Evolutionary conservation across 306 rosid genomes (phyloP), one percentile per base, ranked within the genome.

Genomic region (Prunus armeniaca): DNA sequence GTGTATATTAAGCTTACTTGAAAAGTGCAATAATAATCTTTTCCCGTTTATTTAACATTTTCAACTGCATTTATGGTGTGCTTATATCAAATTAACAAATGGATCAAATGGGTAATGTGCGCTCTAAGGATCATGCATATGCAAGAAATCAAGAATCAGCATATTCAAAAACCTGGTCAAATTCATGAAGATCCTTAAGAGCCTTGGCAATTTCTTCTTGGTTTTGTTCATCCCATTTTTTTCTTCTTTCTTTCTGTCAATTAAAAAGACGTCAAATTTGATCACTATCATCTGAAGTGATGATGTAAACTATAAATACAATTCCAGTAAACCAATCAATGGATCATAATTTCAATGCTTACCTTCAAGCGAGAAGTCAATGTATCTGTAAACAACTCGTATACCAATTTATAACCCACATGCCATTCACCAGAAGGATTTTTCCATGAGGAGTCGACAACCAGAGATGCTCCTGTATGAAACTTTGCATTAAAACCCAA

Each of bases 341-440:
- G 72, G 78, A 49, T 71, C 50, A 71, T 56, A 72, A 82, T 58
- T 22, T 67, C 19, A 41, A 79, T 49, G 30, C 66, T 68, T 79
- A 92, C 99, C 97, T 95, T 95, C 89, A 95, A 84, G 50, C 99
- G 96, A 69, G 91, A 84, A 75, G 85, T 88, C 90, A 95, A 78
- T 18, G 82, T 83, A 32, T 79, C 84, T 0, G 97, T 95, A 67
- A 95, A 95, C 76, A 95, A 84, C 85, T 92, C 97, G 86, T 95
- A 95, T 55, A 90, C 87, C 78, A 90, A 81, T 84, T 90, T 95
- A 85, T 70, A 89, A 77, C 99, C 99, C 76, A 92, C 97, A 27
- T 73, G 97, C 99, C 99, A 95, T 81, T 92, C 97, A 69, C 99
- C 97, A 71, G 97, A 89, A 74, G 99, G 97, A 84, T 95, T 95